A percentile compares a stretch with the other conserved stretches of the same genome.
Conservation (phyloP, 306 rosid species). For the Begonia peltatifolia region DNA sequence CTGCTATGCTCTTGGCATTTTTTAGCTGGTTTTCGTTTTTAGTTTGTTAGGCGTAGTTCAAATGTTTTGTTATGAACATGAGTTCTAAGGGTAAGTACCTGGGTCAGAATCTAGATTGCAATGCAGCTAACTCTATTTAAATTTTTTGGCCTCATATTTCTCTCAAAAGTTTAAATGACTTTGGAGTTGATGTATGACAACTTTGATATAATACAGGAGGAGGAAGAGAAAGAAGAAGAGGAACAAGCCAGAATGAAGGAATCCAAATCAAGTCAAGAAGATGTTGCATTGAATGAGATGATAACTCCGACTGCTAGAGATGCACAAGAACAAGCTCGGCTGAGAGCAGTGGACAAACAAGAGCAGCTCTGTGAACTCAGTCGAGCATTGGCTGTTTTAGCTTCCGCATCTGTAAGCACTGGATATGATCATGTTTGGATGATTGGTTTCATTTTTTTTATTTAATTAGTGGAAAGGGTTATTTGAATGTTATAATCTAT, state of each 20-base stretch:
- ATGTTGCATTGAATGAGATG: slow-evolving; percentile 71
- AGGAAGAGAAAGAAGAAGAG: slow-evolving; percentile 60
- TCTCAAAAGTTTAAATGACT: neutral
- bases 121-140: too few relatives aligned
- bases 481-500: slow-evolving; percentile 4
- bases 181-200: too few relatives aligned
- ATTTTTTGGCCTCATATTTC: neutral
- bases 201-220: slow-evolving; percentile 32
- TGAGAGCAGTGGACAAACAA: slow-evolving; percentile 56
- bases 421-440: neutral
- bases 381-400: slow-evolving; percentile 88
- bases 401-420: slow-evolving; percentile 90
- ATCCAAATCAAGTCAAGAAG: slow-evolving; percentile 31
- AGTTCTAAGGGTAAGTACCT: too few relatives aligned
- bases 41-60: too few relatives aligned
- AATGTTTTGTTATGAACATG: too few relatives aligned
- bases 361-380: slow-evolving; percentile 87
- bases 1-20: too few relatives aligned
- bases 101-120: too few relatives aligned
- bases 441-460: slow-evolving; percentile 5
- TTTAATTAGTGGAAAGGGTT: too few relatives aligned
- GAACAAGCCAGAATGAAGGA: slow-evolving; percentile 56
- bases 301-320: slow-evolving; percentile 53
- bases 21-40: too few relatives aligned
- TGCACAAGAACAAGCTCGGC: slow-evolving; percentile 59